These are phyloP conservation scores for Coemansia erecta DNA, from an alignment of 192 early-diverging fungal genomes.

Conservation along the genomic window DNA sequence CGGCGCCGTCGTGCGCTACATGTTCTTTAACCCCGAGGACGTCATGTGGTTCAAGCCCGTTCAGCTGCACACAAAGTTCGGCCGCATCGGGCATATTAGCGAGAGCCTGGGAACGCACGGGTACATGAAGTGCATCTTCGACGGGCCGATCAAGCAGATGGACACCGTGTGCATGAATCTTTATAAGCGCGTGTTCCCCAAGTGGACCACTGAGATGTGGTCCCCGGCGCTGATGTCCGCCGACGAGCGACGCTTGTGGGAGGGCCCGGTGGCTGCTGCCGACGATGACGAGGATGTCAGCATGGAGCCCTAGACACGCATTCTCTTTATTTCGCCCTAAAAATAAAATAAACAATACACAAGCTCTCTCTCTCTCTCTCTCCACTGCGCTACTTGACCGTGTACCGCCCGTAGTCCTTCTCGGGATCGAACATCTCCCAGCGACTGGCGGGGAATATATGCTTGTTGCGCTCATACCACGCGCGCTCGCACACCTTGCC, in stretches of 20 bases:
- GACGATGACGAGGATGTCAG: constrained; percentile 6
- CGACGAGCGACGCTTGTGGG: constrained; percentile 26
- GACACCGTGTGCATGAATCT: constrained; percentile 96
- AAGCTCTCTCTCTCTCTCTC: no score
- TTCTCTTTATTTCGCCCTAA: no score
- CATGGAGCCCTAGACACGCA: constrained; percentile 20
- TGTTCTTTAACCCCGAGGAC: constrained; percentile 96
- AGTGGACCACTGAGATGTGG: constrained; percentile 78
- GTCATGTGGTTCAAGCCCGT: constrained; percentile 95
- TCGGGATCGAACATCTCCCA: constrained; percentile 92
- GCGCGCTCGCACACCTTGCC: constrained; percentile 89
- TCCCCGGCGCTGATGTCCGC: constrained; percentile 30
- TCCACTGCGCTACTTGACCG: constrained; percentile 20
- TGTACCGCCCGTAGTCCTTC: constrained; percentile 59
- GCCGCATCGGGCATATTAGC: constrained; percentile 86
- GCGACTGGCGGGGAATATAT: constrained; percentile 90
- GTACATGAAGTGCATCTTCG: constrained; percentile 93
- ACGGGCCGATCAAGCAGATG: constrained; percentile 84
- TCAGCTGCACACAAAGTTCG: constrained; percentile 87
- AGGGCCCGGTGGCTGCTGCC: no score
- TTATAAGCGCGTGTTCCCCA: constrained; percentile 96
- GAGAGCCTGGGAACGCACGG: constrained; percentile 97
- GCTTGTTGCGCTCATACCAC: constrained; percentile 93
- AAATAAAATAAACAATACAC: no score
- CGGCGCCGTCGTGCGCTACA: constrained; percentile 88